phyloP scores from a whole-genome alignment of 2,329 filamentous ascomycete genomes.

The Sphaceloma murrayae region DNA sequence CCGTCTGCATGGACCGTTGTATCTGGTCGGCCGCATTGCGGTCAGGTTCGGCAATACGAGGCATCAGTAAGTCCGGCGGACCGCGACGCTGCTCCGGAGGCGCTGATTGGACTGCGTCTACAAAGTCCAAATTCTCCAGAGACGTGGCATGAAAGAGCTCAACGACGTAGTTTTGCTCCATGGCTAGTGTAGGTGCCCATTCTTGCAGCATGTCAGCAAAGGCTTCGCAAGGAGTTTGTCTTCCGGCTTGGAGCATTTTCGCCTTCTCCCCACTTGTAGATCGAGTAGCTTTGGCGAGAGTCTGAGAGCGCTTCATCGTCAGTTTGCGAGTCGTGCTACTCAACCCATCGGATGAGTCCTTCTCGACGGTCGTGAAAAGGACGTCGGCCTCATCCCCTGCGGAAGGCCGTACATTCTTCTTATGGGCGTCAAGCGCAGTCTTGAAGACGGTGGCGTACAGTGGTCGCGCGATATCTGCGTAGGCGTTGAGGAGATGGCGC shows the following conservation, averaged over 20 bases:
- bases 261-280: constrained; percentile 56
- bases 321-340: constrained; percentile 74
- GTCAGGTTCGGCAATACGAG: constrained; percentile 79
- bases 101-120: constrained; percentile 61
- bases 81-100: constrained; percentile 59
- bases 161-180: constrained; percentile 95
- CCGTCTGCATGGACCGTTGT: constrained; percentile 76
- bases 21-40: constrained; percentile 75
- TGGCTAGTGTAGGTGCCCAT: constrained; percentile 70
- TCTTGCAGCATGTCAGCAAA: constrained; percentile 75
- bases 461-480: constrained; percentile 65
- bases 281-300: constrained; percentile 63
- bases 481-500: constrained; percentile 68
- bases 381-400: constrained; percentile 38
- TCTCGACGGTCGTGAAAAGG: constrained; percentile 84
- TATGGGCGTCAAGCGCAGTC: constrained; percentile 69
- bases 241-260: constrained; percentile 46
- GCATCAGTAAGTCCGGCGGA: constrained; percentile 57
- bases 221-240: constrained; percentile 66
- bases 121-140: constrained; percentile 69
- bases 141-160: constrained; percentile 95
- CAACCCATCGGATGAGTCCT: constrained; percentile 56
- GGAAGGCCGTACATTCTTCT: constrained; percentile 25
- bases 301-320: constrained; percentile 90
- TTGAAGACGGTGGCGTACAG: constrained; percentile 77